Conservation (phyloP, 192 early-diverging fungal genomes). For the Coemansia sp. region DNA sequence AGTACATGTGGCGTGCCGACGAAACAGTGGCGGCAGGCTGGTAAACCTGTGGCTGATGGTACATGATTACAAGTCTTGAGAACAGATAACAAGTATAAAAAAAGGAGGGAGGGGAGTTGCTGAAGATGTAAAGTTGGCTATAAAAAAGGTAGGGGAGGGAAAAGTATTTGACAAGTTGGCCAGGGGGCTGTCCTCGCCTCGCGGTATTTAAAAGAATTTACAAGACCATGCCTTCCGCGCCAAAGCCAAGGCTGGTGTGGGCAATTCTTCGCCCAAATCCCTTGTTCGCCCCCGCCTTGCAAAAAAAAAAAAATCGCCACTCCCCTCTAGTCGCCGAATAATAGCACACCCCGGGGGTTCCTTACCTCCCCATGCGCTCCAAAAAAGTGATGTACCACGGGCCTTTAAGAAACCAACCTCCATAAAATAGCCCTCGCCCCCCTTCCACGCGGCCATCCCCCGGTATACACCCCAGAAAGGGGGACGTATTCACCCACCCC, state of each 20-base stretch:
- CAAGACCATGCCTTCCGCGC: background rate
- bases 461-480: background rate
- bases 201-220: slow-evolving; percentile 9
- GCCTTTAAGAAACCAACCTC: slow-evolving; percentile 1
- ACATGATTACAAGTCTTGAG: slow-evolving; percentile 15
- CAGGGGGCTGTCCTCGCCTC: background rate
- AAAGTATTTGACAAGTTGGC: background rate
- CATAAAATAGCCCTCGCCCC: slow-evolving; percentile 2
- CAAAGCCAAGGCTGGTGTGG: slow-evolving; percentile 3
- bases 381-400: background rate
- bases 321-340: background rate
- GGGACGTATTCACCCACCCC: background rate
- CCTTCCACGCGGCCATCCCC: background rate
- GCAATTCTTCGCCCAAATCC: slow-evolving; percentile 1
- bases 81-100: slow-evolving; percentile 2
- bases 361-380: background rate
- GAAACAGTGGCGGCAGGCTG: slow-evolving; percentile 11
- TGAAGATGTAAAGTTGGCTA: background rate
- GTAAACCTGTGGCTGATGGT: slow-evolving; percentile 11
- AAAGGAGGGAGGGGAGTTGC: background rate
- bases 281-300: background rate
- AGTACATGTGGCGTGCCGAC: slow-evolving; percentile 23
- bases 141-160: background rate
- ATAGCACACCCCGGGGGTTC: background rate
- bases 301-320: background rate